A percentile compares a stretch with the other conserved stretches of the same genome.
Evolutionary conservation across 495 filamentous ascomycete genomes (phyloP).

Genomic region (Usnea hakonensis): DNA sequence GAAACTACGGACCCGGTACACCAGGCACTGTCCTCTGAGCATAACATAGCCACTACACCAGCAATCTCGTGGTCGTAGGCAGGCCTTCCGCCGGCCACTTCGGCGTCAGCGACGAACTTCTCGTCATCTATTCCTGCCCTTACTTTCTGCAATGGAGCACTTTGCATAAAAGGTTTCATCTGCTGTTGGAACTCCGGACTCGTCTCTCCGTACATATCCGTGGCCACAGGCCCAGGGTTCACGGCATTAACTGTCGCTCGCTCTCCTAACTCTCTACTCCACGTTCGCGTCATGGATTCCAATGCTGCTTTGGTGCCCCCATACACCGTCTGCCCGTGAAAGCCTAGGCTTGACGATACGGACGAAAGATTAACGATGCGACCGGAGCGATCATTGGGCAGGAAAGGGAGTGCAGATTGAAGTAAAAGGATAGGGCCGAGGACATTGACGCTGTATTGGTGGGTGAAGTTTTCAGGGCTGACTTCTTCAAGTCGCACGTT

Average conservation of each 20-base stretch:
- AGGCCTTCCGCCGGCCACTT: conserved; percentile 59
- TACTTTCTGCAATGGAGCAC: conserved; percentile 55
- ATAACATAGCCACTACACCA: conserved; percentile 79
- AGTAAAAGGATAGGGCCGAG: conserved; percentile 75
- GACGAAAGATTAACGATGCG: conserved; percentile 74
- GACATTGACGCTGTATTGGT: conserved; percentile 75
- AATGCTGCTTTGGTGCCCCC: conserved; percentile 84
- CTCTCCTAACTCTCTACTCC: conserved; percentile 73
- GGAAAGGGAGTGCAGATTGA: conserved; percentile 59
- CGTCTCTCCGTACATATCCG: conserved; percentile 62
- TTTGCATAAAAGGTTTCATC: conserved; percentile 56
- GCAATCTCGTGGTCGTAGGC: conserved; percentile 73
- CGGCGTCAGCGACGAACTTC: conserved; percentile 49
- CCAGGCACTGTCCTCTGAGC: conserved; percentile 63
- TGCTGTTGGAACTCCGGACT: conserved; percentile 47
- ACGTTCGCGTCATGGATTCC: conserved; percentile 88
- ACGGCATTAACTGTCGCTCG: conserved; percentile 75
- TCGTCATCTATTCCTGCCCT: conserved; percentile 51
- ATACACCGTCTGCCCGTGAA: conserved; percentile 66
- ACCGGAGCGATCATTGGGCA: conserved; percentile 66
- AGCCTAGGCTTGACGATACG: conserved; percentile 62
- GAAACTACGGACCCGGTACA: conserved; percentile 79
- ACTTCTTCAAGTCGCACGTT: conserved; percentile 54
- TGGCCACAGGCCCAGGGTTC: conserved; percentile 81
- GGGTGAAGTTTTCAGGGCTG: conserved; percentile 53